Base-by-base conservation (phyloP, 1,284 basidiomycete genomes). In the Neonothopanus nambi region DNA sequence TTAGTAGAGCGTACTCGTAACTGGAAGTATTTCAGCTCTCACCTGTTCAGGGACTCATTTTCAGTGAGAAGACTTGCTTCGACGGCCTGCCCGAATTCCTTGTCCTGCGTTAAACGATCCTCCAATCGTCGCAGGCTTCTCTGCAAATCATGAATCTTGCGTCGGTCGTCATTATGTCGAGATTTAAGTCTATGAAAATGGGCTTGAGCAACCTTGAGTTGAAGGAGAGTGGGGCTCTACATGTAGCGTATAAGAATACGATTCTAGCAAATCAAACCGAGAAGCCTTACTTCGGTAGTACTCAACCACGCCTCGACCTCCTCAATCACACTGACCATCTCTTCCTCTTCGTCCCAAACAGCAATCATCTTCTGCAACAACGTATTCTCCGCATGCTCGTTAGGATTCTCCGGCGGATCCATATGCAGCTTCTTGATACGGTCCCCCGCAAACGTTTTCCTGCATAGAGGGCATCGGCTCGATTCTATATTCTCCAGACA, bases 401-500 rank as follows among this genome's bases (percentile, higher is more conserved):
- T 66, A 28, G 60, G 52, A 8, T 64, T 61, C 13, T 74, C 70
- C 12, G 77, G 70, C 51, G 63, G 73, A 65, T 81, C 82, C 59
- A 87, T 78, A 65, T 85, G 79, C 12, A 87, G 67, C 61, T 78
- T 83, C 69, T 84, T 85, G 62, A 80, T 69, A 51, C 78, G 75
- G 48, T 79, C 75, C n/a, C 71, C 71, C 35, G 71, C 62, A 66
- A 80, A 87, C 0, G 71, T 52, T 62, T 81, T 83, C 57, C 85
- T 78, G 65, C 85, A 87, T 3, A 54, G 43, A 38, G 46, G 44
- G 42, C 58, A 56, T 13, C 13, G 38, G 13, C 33, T 40, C 15
- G 46, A 24, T 12, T 48, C 37, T 20, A 40, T 37, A n/a, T 46
- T 48, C n/a, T 54, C 52, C 0, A 54, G 52, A 38, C 52, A 54